A percentile compares a stretch with the other conserved stretches of the same genome.
phyloP scores from a whole-genome alignment of 257 asterid genomes.

The Solanum etuberosum region DNA sequence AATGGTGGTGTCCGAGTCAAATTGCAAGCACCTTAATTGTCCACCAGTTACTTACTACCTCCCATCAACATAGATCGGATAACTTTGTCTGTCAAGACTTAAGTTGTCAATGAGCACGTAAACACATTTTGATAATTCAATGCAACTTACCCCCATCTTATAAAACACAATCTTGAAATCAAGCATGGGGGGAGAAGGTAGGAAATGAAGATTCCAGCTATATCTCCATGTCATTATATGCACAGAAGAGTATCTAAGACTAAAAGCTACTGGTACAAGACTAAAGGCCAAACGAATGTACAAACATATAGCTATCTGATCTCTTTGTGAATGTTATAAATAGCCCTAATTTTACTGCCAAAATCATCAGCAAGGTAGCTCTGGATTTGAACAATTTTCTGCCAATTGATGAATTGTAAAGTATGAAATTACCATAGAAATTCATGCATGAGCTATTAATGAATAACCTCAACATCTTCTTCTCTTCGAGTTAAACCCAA shows the following conservation, averaged over 20 bases:
- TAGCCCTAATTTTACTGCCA: slow-evolving; percentile 4
- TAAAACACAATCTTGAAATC: not conserved
- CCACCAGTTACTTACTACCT: not conserved
- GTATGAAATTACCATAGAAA: slow-evolving; percentile 9
- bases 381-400: not conserved
- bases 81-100: not conserved
- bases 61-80: not conserved
- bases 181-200: not conserved
- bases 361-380: not conserved
- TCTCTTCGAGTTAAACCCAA: not conserved
- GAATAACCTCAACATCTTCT: not conserved
- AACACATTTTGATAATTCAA: not conserved
- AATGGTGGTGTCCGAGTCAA: not conserved
- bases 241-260: not conserved
- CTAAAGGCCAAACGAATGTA: not conserved
- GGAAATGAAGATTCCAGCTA: not conserved
- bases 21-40: not conserved
- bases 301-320: not conserved
- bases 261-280: not conserved
- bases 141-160: not conserved
- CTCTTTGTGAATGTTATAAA: slow-evolving; percentile 10
- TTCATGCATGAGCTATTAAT: not conserved
- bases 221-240: not conserved
- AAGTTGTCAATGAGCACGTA: not conserved
- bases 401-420: not conserved